Evolutionary conservation across 331 rosid species (phyloP).

Genomic region (Stylosanthes scabra): DNA sequence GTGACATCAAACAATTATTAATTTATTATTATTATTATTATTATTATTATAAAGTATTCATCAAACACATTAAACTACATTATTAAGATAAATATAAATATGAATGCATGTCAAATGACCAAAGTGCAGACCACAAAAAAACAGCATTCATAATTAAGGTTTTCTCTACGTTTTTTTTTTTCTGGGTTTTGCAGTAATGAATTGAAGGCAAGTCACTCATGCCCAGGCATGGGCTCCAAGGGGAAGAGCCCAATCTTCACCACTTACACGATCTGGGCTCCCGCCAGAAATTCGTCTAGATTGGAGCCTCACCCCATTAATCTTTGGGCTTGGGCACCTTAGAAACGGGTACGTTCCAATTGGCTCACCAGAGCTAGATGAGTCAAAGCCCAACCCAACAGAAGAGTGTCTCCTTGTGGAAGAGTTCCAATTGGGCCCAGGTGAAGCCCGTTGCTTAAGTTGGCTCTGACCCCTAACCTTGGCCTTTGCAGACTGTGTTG

Average conservation of each 20-base stretch:
- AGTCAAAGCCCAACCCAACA: slow-evolving; percentile 56
- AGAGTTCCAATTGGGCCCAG: slow-evolving; percentile 66
- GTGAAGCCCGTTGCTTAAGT: slow-evolving; percentile 48
- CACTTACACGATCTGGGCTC: slow-evolving; percentile 47
- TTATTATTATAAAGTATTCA: background rate
- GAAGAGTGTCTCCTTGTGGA: slow-evolving; percentile 44
- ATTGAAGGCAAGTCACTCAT: slow-evolving; percentile 48
- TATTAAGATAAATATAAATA: slow-evolving; percentile 33
- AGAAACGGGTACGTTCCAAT: slow-evolving; percentile 33
- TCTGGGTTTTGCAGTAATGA: no score
- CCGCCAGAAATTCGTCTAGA: slow-evolving; percentile 49
- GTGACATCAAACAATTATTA: slow-evolving; percentile 24
- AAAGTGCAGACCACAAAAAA: slow-evolving; percentile 41
- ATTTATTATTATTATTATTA: no score
- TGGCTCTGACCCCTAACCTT: slow-evolving; percentile 60
- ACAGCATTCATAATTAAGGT: slow-evolving; percentile 6
- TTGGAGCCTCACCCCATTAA: slow-evolving; percentile 47
- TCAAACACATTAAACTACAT: slow-evolving; percentile 29
- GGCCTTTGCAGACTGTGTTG: slow-evolving; percentile 90
- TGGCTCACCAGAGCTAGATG: slow-evolving; percentile 68
- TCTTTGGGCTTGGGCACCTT: slow-evolving; percentile 73
- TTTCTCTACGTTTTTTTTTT: no score
- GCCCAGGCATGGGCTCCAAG: slow-evolving; percentile 63
- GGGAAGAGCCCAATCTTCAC: slow-evolving; percentile 75
- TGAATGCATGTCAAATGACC: slow-evolving; percentile 30